Evolutionary conservation across 345 rosid genomes (phyloP), one percentile per base, ranked within the genome.

Genomic region (Sisymbrium irio): DNA sequence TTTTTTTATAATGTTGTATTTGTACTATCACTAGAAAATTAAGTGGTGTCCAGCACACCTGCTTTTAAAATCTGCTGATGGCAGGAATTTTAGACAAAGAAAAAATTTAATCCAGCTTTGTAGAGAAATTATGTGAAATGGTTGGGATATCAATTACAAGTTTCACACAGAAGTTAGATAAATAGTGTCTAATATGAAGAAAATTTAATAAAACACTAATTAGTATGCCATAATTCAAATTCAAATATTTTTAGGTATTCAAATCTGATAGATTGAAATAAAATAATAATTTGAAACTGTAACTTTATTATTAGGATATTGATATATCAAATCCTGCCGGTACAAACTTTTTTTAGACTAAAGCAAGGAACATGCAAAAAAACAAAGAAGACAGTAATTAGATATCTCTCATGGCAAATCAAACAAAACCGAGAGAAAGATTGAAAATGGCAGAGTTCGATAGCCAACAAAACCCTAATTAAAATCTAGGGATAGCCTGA

Each of bases 401-500:
- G 14, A 4, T n/a, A 55, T 30, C 61, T 55, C 40, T 2, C 61
- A 30, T 6, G 9, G 27, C 17, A 32, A 13, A 71, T 59, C 33
- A 44, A 55, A 58, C 61, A 28, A 37, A 73, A 65, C 13, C 39
- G 30, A 41, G 20, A 57, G 44, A 45, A 15, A 58, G 15, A 59
- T 15, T 22, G 14, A 60, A 37, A 61, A 47, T 12, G 22, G 37
- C 74, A 20, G 47, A 14, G 53, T 40, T 59, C 3, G 4, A 56
- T 28, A 25, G 72, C 19, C 33, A 22, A 27, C 41, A 6, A 58
- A 46, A 41, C 61, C 56, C 41, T 17, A 61, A 9, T 68, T 49
- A 78, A 62, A 27, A 53, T 60, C 74, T 62, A 58, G 61, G 78
- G 30, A 61, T 67, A 13, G 78, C 77, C 35, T 73, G 72, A 56